Evolutionary conservation across 768 basidiomycete genomes (phyloP).

Genomic region (Pisolithus sp.): DNA sequence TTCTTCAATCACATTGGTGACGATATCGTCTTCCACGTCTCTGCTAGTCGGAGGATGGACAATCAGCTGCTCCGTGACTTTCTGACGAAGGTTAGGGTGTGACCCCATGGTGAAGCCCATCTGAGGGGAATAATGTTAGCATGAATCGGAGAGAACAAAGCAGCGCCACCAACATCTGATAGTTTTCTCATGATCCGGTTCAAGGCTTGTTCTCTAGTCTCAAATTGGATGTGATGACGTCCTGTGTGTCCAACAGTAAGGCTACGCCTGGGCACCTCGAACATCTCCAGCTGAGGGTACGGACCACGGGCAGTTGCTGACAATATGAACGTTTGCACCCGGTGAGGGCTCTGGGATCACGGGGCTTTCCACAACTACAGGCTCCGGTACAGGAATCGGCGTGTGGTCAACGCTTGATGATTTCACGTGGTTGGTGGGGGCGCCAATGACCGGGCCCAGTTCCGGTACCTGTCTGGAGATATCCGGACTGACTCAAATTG

Average conservation of each 20-base stretch:
- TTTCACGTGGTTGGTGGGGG: background rate
- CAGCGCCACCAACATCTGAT: constrained; percentile 47
- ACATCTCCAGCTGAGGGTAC: constrained; percentile 60
- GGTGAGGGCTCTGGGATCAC: constrained; percentile 6
- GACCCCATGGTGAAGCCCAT: constrained; percentile 68
- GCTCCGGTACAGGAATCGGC: constrained; percentile 9
- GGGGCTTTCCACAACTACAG: constrained; percentile 5
- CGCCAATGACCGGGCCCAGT: constrained; percentile 2
- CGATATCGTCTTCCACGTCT: constrained; percentile 59
- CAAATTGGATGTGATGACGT: constrained; percentile 13
- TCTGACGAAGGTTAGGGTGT: constrained; percentile 45
- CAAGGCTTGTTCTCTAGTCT: constrained; percentile 31
- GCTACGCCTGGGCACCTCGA: constrained; percentile 44
- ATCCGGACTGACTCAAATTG: constrained; percentile 2
- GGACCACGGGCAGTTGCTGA: constrained; percentile 56
- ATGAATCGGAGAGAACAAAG: constrained; percentile 6
- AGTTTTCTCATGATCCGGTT: constrained; percentile 52
- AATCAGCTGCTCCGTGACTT: constrained; percentile 46
- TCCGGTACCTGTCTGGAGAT: constrained; percentile 23
- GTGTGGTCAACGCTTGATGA: constrained; percentile 1
- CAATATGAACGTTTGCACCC: constrained; percentile 36
- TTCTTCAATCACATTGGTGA: constrained; percentile 56
- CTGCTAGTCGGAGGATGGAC: constrained; percentile 35
- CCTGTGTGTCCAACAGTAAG: constrained; percentile 23
- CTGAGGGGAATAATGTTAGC: constrained; percentile 27